Conservation (phyloP, 495 filamentous ascomycete genomes). For the Neurospora sp. region DNA sequence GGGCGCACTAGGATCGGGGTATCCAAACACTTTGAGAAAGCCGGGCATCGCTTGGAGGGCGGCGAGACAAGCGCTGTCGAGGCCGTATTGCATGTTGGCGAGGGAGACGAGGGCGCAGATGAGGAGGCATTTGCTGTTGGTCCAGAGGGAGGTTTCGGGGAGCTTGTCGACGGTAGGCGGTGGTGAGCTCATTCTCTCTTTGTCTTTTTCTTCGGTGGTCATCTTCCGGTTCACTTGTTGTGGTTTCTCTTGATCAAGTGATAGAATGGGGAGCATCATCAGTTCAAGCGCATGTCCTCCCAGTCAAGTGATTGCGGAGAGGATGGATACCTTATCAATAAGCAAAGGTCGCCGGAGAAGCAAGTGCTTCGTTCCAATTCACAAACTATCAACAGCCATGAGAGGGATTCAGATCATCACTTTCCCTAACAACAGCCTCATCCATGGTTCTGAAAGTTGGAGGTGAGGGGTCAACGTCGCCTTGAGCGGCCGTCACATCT, state of each 20-base stretch:
- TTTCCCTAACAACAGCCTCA: neutral
- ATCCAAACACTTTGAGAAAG: conserved; percentile 37
- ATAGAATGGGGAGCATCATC: neutral
- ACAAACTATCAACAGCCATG: neutral
- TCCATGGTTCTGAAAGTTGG: neutral
- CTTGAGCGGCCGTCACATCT: neutral
- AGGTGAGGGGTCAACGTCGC: neutral
- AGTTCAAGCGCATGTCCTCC: neutral
- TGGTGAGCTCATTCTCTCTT: neutral
- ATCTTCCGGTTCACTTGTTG: neutral
- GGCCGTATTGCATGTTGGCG: conserved; percentile 44
- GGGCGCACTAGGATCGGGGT: conserved; percentile 3
- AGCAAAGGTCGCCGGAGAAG: neutral
- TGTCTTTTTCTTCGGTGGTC: neutral
- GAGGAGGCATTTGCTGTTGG: conserved; percentile 28
- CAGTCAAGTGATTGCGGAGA: neutral
- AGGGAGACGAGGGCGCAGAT: conserved; percentile 30
- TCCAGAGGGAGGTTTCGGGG: conserved; percentile 29
- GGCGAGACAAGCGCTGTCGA: conserved; percentile 48
- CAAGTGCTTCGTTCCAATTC: neutral
- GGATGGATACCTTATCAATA: neutral
- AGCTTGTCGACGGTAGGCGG: conserved; percentile 3
- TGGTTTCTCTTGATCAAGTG: neutral
- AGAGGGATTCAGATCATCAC: neutral
- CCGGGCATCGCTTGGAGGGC: conserved; percentile 52